Evolutionary conservation across 1,139 yeast genomes (phyloP), one percentile per base, ranked within the genome.

Genomic region (Sugiyamaella neomexicana): DNA sequence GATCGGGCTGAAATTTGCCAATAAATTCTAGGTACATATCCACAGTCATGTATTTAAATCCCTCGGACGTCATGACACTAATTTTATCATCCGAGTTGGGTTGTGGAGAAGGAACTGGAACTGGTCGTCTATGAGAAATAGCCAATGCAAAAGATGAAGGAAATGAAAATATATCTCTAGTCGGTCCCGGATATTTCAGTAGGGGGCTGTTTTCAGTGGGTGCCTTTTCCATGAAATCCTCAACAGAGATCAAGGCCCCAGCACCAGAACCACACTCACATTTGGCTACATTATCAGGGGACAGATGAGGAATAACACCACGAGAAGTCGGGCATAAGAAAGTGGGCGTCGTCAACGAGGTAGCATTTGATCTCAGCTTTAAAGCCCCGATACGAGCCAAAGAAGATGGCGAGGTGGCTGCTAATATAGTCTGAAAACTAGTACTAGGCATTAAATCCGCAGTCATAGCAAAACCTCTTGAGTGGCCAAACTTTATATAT

Each of bases 261-360:
- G 68, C 55, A 1, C 65, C 71, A 5, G 62, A 53, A 9, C 57
- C 54, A 15, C 53, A 52, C 9, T 25, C 16, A 9, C 60, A 56
- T 34, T 55, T 51, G 17, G 49, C 53, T 17, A 68, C 65, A 54
- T 68, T 67, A 57, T 74, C 78, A 4, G 77, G 78, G 13, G 77
- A 72, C 53, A 74, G 50, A 55, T 74, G 78, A 3, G 75, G 73
- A 17, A 75, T 62, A 1, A 69, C 71, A 1, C 77, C 78, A 39
- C 78, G 64, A 2, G 68, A 62, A 1, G 77, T 70, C 2, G 73
- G 65, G n/a, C 65, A 60, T 17, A 74, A 17, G 43, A 66, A 64
- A 5, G 61, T 61, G 0, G 75, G 75, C 0, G 75, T 72, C 13
- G 41, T 46, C 20, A 66, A 46, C 13, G 58, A 34, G 23, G 40